A percentile compares a stretch with the other conserved stretches of the same genome.
Evolutionary conservation across 2,329 filamentous ascomycete species (phyloP).

Genomic region (Penicillium sp.): DNA sequence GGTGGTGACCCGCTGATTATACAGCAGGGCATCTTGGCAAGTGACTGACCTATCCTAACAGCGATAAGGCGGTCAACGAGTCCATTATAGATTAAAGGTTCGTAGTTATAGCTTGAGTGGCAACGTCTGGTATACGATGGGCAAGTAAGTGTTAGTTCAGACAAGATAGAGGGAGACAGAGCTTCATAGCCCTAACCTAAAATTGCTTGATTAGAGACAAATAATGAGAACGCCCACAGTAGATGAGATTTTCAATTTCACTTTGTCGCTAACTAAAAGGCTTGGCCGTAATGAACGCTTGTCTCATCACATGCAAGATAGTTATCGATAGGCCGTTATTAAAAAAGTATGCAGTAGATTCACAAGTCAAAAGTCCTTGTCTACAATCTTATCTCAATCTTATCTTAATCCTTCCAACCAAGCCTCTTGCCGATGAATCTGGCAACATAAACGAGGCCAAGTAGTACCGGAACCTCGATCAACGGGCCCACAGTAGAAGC

Average conservation of each 20-base stretch:
- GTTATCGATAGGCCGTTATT: neutral
- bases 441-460: slow-evolving; percentile 77
- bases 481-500: slow-evolving; percentile 83
- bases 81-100: neutral
- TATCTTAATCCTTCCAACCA: slow-evolving; percentile 20
- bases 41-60: neutral
- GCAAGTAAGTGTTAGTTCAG: neutral
- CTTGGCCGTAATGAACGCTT: neutral
- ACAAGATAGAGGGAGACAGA: neutral
- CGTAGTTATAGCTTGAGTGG: neutral
- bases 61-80: neutral
- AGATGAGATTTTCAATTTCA: neutral
- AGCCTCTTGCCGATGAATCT: slow-evolving; percentile 43
- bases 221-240: neutral
- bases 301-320: neutral
- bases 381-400: neutral
- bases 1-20: neutral
- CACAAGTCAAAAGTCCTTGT: neutral
- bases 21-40: neutral
- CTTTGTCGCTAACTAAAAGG: neutral
- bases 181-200: neutral
- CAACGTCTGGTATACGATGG: neutral
- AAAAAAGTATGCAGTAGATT: neutral
- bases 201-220: neutral
- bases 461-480: slow-evolving; percentile 82